phyloP scores from a whole-genome alignment of 139 green algal genomes.

The Picochlorum sp. region DNA sequence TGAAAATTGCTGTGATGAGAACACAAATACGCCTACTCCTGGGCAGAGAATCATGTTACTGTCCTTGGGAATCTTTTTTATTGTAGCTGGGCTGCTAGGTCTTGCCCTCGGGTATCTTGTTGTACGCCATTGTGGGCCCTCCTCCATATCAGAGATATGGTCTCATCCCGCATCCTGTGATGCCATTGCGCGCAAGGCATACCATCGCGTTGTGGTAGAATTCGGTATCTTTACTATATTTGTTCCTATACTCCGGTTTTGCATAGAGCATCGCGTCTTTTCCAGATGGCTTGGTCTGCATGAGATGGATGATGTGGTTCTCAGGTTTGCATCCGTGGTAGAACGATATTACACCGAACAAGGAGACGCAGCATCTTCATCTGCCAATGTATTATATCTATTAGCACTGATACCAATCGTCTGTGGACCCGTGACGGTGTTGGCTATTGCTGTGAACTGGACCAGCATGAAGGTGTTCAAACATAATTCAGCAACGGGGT shows the following conservation, averaged over 20 bases:
- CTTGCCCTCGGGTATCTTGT: no score
- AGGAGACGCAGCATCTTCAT: background rate
- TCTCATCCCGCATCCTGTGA: no score
- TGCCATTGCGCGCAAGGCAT: no score
- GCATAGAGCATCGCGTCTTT: background rate
- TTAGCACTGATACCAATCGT: slow-evolving; percentile 18
- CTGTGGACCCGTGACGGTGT: slow-evolving; percentile 29
- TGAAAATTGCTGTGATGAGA: background rate
- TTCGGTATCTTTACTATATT: no score
- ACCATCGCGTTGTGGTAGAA: no score
- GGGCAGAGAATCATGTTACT: no score
- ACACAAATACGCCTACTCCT: no score
- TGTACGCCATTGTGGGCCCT: no score
- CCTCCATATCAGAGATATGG: no score
- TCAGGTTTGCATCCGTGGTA: background rate
- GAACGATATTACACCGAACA: background rate
- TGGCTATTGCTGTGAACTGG: slow-evolving; percentile 30
- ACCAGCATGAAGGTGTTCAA: slow-evolving; percentile 40
- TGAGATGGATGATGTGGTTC: background rate
- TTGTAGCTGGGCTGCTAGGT: no score
- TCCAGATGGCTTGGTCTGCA: background rate
- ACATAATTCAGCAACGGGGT: slow-evolving; percentile 24
- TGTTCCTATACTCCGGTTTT: no score
- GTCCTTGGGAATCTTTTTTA: no score
- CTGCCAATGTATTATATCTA: background rate